Conservation (phyloP, 805 yeast genomes). For the Kodamaea neixiangensis region DNA sequence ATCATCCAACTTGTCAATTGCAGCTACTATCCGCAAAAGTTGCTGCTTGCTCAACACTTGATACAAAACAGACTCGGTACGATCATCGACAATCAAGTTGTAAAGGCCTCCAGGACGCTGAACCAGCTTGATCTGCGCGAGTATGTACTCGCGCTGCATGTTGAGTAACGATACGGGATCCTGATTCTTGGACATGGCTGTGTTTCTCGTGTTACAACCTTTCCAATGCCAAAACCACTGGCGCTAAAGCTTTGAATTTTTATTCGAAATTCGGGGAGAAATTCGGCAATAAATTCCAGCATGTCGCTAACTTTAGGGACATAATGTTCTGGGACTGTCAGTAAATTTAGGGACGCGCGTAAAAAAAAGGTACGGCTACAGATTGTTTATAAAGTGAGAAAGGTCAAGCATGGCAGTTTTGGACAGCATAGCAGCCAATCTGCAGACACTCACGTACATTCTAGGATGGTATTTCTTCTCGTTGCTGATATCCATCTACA, state of each 20-base stretch:
- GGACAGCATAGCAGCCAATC: neutral
- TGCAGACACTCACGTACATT: conserved; percentile 27
- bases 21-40: conserved; percentile 56
- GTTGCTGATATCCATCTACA: conserved; percentile 72
- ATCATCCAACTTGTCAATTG: conserved; percentile 65
- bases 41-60: conserved; percentile 51
- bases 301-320: no score
- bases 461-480: conserved; percentile 74
- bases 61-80: conserved; percentile 49
- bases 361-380: no score
- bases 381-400: no score
- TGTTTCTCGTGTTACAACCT: neutral
- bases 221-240: neutral
- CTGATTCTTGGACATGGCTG: conserved; percentile 19
- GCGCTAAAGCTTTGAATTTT: neutral
- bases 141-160: conserved; percentile 32
- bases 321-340: no score
- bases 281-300: no score
- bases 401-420: neutral
- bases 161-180: conserved; percentile 31
- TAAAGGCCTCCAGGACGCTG: conserved; percentile 34
- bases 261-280: no score
- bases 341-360: no score
- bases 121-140: conserved; percentile 31
- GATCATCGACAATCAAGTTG: conserved; percentile 55